Evolutionary conservation across 2,329 filamentous ascomycete genomes (phyloP).

Genomic region (Microdochium bolleyi): DNA sequence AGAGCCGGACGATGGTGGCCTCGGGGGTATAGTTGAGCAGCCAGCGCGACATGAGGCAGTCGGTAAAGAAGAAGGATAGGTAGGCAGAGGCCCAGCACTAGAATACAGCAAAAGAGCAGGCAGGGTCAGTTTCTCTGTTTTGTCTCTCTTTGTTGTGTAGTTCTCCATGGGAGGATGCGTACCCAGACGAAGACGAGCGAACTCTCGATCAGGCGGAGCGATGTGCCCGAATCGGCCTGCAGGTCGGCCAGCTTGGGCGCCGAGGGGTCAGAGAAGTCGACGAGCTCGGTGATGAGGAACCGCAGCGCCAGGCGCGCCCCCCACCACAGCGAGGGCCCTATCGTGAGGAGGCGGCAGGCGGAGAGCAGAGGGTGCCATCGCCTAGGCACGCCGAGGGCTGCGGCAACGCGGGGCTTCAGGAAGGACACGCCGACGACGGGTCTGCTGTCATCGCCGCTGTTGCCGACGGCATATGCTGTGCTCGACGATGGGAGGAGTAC

Average conservation of each 20-base stretch:
- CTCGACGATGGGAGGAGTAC: neutral
- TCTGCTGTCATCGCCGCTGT: slow-evolving; percentile 1
- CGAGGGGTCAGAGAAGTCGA: slow-evolving; percentile 13
- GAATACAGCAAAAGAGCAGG: slow-evolving; percentile 1
- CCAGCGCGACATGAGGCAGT: slow-evolving; percentile 81
- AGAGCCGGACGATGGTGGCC: slow-evolving; percentile 71
- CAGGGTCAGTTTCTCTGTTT: neutral
- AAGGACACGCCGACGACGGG: slow-evolving; percentile 28
- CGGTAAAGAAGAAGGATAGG: slow-evolving; percentile 75
- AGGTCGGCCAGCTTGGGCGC: neutral
- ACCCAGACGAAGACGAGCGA: neutral
- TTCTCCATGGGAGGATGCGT: neutral
- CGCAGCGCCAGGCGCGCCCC: slow-evolving; percentile 61
- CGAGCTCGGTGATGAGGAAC: slow-evolving; percentile 56
- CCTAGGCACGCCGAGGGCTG: slow-evolving; percentile 65
- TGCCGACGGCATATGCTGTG: neutral
- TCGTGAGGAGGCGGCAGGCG: slow-evolving; percentile 63
- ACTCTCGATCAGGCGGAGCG: neutral
- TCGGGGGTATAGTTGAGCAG: slow-evolving; percentile 77
- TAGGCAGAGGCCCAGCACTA: slow-evolving; percentile 72
- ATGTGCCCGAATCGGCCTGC: neutral
- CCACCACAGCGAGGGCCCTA: slow-evolving; percentile 65
- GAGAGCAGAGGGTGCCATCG: slow-evolving; percentile 69
- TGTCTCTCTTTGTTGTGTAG: neutral
- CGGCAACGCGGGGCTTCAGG: slow-evolving; percentile 70